Percentiles rank a stretch among this genome's conserved stretches.
These are phyloP conservation scores for Diplodia seriata DNA, from an alignment of 2,329 filamentous ascomycete species.

Conservation along the genomic window DNA sequence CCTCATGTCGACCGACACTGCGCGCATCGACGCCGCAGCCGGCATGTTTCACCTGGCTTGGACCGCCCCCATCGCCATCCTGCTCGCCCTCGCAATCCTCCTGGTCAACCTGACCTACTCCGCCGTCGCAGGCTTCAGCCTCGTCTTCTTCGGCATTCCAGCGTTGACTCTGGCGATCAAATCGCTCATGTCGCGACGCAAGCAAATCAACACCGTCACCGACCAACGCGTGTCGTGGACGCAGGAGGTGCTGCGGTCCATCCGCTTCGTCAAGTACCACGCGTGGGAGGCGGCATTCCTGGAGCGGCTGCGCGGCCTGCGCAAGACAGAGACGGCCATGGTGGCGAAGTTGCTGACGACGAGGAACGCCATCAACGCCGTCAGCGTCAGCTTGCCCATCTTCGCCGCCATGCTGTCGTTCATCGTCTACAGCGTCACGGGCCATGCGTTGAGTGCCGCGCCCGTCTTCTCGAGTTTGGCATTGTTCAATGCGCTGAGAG, in stretches of 20 bases:
- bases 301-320: slow-evolving; percentile 74
- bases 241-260: slow-evolving; percentile 88
- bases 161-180: slow-evolving; percentile 78
- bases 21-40: slow-evolving; percentile 86
- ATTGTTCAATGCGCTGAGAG: slow-evolving; percentile 87
- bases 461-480: slow-evolving; percentile 91
- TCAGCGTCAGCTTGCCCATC: slow-evolving; percentile 85
- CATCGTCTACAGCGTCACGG: slow-evolving; percentile 72
- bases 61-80: slow-evolving; percentile 79
- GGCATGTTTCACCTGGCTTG: slow-evolving; percentile 91
- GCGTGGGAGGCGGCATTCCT: slow-evolving; percentile 93
- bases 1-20: slow-evolving; percentile 93
- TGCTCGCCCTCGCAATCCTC: slow-evolving; percentile 80
- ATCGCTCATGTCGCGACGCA: slow-evolving; percentile 75
- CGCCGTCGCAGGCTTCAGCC: slow-evolving; percentile 85
- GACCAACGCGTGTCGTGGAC: slow-evolving; percentile 91
- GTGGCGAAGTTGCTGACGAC: slow-evolving; percentile 85
- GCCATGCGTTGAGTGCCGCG: slow-evolving; percentile 74
- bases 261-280: slow-evolving; percentile 95
- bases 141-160: slow-evolving; percentile 80
- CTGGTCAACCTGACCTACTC: slow-evolving; percentile 89
- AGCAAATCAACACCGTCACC: slow-evolving; percentile 88
- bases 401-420: slow-evolving; percentile 96
- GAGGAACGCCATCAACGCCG: slow-evolving; percentile 82
- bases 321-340: slow-evolving; percentile 77